These are phyloP conservation scores for Pigoraptor vietnamica DNA, from an alignment of 78 protist species.

Conservation along the genomic window DNA sequence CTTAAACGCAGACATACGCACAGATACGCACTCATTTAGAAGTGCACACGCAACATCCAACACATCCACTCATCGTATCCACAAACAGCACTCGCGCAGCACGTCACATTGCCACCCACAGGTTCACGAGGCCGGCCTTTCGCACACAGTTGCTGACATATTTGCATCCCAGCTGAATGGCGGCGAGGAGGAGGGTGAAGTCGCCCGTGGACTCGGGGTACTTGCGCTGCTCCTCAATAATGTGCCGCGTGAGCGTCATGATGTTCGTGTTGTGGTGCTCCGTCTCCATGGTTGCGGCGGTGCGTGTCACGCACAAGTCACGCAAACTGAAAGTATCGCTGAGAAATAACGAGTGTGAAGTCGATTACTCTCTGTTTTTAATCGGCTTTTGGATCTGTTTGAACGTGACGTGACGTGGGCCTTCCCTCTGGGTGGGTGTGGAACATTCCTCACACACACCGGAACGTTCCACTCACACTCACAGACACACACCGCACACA, in stretches of 20 bases:
- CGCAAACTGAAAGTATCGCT: not conserved
- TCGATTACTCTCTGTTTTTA: no score
- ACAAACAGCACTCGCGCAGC: not conserved
- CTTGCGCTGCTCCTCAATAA: constrained; percentile 6
- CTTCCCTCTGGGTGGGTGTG: no score
- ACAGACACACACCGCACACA: not conserved
- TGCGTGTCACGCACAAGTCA: not conserved
- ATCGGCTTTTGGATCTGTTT: no score
- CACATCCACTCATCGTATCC: not conserved
- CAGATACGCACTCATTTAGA: not conserved
- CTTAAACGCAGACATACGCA: not conserved
- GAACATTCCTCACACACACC: not conserved
- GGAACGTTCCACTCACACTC: not conserved
- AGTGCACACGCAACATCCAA: not conserved
- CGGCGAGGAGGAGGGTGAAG: constrained; percentile 32
- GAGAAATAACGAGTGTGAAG: not conserved
- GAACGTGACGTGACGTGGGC: no score
- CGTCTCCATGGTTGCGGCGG: not conserved
- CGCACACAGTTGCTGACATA: constrained; percentile 23
- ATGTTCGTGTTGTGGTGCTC: not conserved
- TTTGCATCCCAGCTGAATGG: constrained; percentile 45
- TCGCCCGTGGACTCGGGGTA: not conserved
- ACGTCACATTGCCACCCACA: not conserved
- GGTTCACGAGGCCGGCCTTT: constrained; percentile 45
- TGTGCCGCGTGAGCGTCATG: constrained; percentile 26